phyloP scores from a whole-genome alignment of 106 monocot species.

The Phalaenopsis equestris region DNA sequence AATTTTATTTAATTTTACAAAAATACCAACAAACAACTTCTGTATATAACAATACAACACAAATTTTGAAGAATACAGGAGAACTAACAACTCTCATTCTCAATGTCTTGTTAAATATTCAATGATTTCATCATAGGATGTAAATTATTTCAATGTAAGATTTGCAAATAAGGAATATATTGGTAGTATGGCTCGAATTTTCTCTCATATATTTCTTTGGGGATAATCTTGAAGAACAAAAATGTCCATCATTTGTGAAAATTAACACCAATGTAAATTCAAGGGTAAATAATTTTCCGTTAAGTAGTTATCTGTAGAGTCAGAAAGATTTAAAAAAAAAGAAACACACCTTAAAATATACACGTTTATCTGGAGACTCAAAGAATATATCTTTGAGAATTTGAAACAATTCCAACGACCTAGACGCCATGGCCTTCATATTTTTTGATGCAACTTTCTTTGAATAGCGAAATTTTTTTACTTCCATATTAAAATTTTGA shows the following conservation, averaged over 20 bases:
- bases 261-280: neutral
- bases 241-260: neutral
- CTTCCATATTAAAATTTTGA: constrained; percentile 13
- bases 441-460: constrained; percentile 51
- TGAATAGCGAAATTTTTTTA: constrained; percentile 21
- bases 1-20: neutral
- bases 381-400: constrained; percentile 50
- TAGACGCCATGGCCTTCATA: constrained; percentile 41
- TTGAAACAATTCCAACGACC: constrained; percentile 51
- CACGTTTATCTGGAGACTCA: constrained; percentile 48
- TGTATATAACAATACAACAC: neutral
- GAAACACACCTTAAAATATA: constrained; percentile 48
- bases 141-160: neutral
- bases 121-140: neutral
- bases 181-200: too few species aligned
- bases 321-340: neutral
- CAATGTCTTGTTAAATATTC: too few species aligned
- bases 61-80: too few species aligned
- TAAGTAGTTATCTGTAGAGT: neutral
- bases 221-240: neutral
- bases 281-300: neutral
- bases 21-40: neutral
- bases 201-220: neutral
- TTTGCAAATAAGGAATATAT: neutral
- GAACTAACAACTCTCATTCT: too few species aligned